phyloP scores from a whole-genome alignment of 495 filamentous ascomycete genomes.

The Aspergillus egyptiacus region DNA sequence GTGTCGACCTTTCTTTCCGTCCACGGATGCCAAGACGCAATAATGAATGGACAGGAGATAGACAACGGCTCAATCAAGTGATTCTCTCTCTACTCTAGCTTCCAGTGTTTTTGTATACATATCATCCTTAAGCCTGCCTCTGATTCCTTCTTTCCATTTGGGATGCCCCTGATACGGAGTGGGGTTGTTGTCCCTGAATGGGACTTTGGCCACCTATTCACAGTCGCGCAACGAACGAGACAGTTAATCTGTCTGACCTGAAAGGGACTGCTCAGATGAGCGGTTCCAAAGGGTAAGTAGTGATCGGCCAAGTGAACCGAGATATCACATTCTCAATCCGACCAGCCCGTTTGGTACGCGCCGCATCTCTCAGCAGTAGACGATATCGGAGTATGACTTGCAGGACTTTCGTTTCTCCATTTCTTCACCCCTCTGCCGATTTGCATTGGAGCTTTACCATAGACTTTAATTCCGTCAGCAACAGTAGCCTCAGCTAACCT shows the following conservation, averaged over 20 bases:
- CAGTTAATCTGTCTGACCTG: background rate
- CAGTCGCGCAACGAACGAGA: background rate
- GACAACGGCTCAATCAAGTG: constrained; percentile 6
- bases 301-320: background rate
- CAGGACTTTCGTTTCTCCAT: background rate
- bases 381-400: background rate
- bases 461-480: too few relatives aligned
- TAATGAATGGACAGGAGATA: constrained; percentile 15
- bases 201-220: background rate
- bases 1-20: constrained; percentile 11
- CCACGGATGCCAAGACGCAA: constrained; percentile 21
- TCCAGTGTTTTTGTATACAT: constrained; percentile 11
- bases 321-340: background rate
- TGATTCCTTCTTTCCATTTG: background rate
- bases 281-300: background rate
- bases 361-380: background rate
- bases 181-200: background rate
- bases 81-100: constrained; percentile 10
- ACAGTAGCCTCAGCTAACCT: too few relatives aligned
- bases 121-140: constrained; percentile 1
- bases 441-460: too few relatives aligned
- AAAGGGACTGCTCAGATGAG: background rate
- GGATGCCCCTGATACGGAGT: too few relatives aligned
- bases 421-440: background rate
- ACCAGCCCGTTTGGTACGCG: background rate